Percentiles rank a stretch among this genome's conserved stretches.
These are phyloP conservation scores for Vigna radiata DNA, from an alignment of 306 rosid genomes.

Conservation along the genomic window DNA sequence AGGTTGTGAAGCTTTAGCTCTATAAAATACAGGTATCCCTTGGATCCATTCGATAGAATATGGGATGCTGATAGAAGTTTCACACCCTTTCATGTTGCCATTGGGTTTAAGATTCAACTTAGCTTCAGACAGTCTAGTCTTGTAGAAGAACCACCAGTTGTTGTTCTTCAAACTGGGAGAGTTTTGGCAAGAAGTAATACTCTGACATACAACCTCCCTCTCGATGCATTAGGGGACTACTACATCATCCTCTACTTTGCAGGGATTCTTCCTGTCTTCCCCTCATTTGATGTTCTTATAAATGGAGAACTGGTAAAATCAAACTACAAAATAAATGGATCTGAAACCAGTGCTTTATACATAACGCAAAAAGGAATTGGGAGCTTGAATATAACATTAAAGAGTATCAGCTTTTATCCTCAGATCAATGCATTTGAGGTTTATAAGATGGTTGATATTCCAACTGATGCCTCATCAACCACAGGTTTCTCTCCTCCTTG, in stretches of 20 bases:
- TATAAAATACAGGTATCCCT: slow-evolving; percentile 72
- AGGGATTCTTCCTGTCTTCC: slow-evolving; percentile 75
- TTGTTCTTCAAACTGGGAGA: slow-evolving; percentile 77
- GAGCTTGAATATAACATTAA: slow-evolving; percentile 73
- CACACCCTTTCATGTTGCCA: slow-evolving; percentile 70
- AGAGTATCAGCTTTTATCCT: slow-evolving; percentile 67
- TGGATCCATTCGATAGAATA: slow-evolving; percentile 79
- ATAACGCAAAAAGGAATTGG: slow-evolving; percentile 53
- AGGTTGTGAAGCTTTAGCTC: background rate
- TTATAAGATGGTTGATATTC: slow-evolving; percentile 75
- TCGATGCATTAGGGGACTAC: slow-evolving; percentile 69
- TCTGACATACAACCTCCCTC: slow-evolving; percentile 70
- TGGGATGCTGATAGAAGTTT: slow-evolving; percentile 79
- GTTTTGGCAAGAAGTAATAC: slow-evolving; percentile 66
- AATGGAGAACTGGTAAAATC: slow-evolving; percentile 69
- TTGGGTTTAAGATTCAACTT: slow-evolving; percentile 62
- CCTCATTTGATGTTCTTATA: slow-evolving; percentile 75
- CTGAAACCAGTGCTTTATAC: slow-evolving; percentile 70
- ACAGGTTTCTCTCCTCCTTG: slow-evolving; percentile 63
- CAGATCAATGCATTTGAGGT: slow-evolving; percentile 93
- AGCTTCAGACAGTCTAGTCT: slow-evolving; percentile 54
- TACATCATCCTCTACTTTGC: slow-evolving; percentile 88
- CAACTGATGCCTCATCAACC: slow-evolving; percentile 84
- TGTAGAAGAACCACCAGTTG: slow-evolving; percentile 65
- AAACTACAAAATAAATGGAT: slow-evolving; percentile 64